Conservation (phyloP, 257 asterid genomes). For the Scutellaria minor region DNA sequence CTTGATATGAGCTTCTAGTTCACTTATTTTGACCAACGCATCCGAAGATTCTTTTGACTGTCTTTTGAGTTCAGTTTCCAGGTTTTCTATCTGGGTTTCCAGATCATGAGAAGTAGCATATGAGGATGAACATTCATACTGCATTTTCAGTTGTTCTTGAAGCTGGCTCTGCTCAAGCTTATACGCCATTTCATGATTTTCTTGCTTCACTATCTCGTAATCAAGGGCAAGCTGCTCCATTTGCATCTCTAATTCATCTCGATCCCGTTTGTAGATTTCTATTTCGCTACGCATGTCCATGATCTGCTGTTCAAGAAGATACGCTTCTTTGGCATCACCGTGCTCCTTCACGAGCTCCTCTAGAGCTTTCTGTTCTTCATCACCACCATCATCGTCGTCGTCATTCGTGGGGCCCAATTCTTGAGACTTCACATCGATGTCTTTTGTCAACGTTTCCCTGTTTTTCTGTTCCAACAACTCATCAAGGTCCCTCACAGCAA, state of each 20-base stretch:
- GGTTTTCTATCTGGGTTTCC: constrained; percentile 70
- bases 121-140: constrained; percentile 77
- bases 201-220: constrained; percentile 93
- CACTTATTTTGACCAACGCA: constrained; percentile 51
- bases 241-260: constrained; percentile 85
- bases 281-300: constrained; percentile 72
- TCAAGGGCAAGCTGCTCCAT: constrained; percentile 99
- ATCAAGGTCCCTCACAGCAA: constrained; percentile 89
- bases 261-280: constrained; percentile 73
- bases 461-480: constrained; percentile 84
- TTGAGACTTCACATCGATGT: constrained; percentile 28
- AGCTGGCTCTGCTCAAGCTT: constrained; percentile 83
- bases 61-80: constrained; percentile 64
- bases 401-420: constrained; percentile 36
- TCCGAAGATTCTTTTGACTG: constrained; percentile 52
- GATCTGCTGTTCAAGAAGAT: constrained; percentile 75
- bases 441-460: constrained; percentile 43
- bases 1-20: constrained; percentile 65
- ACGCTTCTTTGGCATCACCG: constrained; percentile 65
- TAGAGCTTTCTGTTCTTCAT: constrained; percentile 79
- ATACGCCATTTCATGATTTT: constrained; percentile 77
- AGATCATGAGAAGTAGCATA: constrained; percentile 58
- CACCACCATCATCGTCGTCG: constrained; percentile 50
- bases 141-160: constrained; percentile 89
- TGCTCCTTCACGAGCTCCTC: constrained; percentile 81